Conservation (phyloP, 495 filamentous ascomycete species). For the Lasiosphaeria miniovina region DNA sequence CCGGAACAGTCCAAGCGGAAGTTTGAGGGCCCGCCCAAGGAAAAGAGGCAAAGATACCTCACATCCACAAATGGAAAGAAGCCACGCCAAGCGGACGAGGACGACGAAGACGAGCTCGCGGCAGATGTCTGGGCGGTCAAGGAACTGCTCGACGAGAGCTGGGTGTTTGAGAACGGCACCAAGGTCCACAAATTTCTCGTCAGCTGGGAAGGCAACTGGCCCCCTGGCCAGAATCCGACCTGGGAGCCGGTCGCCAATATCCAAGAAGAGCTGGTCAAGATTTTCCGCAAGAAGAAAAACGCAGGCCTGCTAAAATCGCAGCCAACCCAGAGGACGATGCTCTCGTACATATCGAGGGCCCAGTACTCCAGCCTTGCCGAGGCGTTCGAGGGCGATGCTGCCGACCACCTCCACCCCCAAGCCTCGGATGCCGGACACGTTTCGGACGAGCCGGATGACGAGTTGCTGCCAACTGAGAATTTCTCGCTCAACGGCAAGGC, state of each 20-base stretch:
- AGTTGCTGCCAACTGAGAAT: conserved; percentile 7
- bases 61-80: background rate
- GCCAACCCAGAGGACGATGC: conserved; percentile 13
- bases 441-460: conserved; percentile 3
- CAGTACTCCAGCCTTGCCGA: conserved; percentile 40
- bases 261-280: conserved; percentile 23
- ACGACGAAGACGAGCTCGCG: conserved; percentile 1
- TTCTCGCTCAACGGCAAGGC: background rate
- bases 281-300: conserved; percentile 32
- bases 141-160: conserved; percentile 34
- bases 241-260: conserved; percentile 49
- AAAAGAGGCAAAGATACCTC: background rate
- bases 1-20: conserved; percentile 8
- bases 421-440: conserved; percentile 8
- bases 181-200: conserved; percentile 40
- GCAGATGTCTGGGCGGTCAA: conserved; percentile 37
- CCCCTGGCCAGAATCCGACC: conserved; percentile 42
- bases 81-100: conserved; percentile 6
- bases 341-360: conserved; percentile 15
- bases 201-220: conserved; percentile 49
- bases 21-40: background rate
- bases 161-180: conserved; percentile 18
- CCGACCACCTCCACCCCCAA: conserved; percentile 2
- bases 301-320: conserved; percentile 17
- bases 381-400: conserved; percentile 37